A percentile compares a stretch with the other conserved stretches of the same genome.
These are phyloP conservation scores for Aspergillus japonicus DNA, from an alignment of 2,329 filamentous ascomycete genomes.

Conservation along the genomic window DNA sequence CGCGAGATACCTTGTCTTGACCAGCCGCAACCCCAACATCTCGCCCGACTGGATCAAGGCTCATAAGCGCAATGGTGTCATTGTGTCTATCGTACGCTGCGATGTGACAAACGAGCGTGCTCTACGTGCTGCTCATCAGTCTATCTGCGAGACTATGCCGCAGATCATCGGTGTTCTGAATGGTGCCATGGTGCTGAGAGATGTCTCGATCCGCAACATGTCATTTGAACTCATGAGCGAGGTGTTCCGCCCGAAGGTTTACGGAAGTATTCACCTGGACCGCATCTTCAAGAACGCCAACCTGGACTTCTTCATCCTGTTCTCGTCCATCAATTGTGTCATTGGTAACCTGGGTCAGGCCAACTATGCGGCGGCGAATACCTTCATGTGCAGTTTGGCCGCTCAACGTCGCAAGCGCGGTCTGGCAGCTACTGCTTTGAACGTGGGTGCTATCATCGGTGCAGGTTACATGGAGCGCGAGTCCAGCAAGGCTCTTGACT, in stretches of 20 bases:
- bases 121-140: neutral
- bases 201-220: conserved; percentile 18
- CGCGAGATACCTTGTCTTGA: conserved; percentile 24
- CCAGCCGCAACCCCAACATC: conserved; percentile 25
- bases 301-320: no score
- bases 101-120: neutral
- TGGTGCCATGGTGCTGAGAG: conserved; percentile 24
- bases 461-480: conserved; percentile 10
- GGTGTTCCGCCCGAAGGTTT: conserved; percentile 12
- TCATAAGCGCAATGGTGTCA: no score
- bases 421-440: conserved; percentile 16
- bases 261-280: no score
- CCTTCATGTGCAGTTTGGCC: conserved; percentile 35
- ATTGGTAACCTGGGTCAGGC: conserved; percentile 31
- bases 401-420: conserved; percentile 23
- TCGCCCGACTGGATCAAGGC: no score
- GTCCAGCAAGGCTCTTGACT: no score
- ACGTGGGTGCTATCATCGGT: conserved; percentile 30
- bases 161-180: conserved; percentile 28
- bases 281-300: no score
- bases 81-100: neutral
- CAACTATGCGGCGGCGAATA: conserved; percentile 42
- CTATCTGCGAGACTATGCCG: conserved; percentile 12
- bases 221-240: conserved; percentile 10
- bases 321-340: no score